Evolutionary conservation across 305 asterid species (phyloP).

Genomic region (Solanum hybrid): DNA sequence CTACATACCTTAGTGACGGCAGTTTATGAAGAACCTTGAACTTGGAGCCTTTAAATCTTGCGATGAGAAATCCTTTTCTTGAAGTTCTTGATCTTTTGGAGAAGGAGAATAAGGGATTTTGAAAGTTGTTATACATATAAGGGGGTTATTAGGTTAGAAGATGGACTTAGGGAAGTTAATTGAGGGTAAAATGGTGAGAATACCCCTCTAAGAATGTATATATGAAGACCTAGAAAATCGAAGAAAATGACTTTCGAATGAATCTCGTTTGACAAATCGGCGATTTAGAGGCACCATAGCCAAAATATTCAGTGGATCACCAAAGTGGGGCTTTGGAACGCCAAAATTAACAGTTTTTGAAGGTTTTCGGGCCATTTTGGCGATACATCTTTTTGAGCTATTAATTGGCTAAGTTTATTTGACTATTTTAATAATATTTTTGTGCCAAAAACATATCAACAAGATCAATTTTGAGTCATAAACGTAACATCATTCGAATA

Average conservation of each 20-base stretch:
- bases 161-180: not conserved
- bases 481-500: not conserved
- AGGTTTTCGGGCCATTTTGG: not conserved
- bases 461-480: not conserved
- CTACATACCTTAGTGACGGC: not conserved
- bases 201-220: not conserved
- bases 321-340: not conserved
- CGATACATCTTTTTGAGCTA: not conserved
- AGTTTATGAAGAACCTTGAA: not conserved
- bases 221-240: not conserved
- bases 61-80: not conserved
- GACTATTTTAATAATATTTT: not conserved
- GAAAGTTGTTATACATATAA: not conserved
- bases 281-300: not conserved
- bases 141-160: not conserved
- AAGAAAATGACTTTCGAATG: not conserved
- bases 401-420: not conserved
- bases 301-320: not conserved
- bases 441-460: not conserved
- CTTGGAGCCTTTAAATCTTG: not conserved
- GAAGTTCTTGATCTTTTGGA: not conserved
- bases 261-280: not conserved
- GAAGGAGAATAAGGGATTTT: not conserved
- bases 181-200: not conserved
- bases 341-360: not conserved